These are phyloP conservation scores for Chytriomyces confervae DNA, from an alignment of 192 early-diverging fungal species.

Conservation along the genomic window DNA sequence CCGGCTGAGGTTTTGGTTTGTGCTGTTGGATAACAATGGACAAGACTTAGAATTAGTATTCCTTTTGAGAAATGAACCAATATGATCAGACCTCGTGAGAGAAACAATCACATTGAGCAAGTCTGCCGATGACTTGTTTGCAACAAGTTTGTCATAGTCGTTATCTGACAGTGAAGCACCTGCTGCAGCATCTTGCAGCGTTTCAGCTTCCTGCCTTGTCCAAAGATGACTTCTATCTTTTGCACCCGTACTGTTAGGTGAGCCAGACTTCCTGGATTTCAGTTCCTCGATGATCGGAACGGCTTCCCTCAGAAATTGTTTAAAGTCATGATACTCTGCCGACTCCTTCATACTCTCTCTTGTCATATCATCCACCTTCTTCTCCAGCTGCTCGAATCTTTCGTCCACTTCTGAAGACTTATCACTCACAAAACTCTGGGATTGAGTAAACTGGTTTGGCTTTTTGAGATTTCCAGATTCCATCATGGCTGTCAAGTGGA, in stretches of 20 bases:
- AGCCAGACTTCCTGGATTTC: background rate
- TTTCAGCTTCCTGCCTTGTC: conserved; percentile 12
- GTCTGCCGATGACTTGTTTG: conserved; percentile 21
- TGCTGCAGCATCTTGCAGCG: conserved; percentile 16
- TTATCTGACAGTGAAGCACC: background rate
- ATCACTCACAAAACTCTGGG: background rate
- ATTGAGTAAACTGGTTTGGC: background rate
- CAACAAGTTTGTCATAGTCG: conserved; percentile 31
- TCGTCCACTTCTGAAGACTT: conserved; percentile 16
- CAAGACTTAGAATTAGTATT: background rate
- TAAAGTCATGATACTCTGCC: conserved; percentile 20
- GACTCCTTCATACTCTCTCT: conserved; percentile 34
- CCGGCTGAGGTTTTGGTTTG: conserved; percentile 39
- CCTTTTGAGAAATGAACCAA: background rate
- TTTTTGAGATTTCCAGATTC: conserved; percentile 16
- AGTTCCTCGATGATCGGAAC: conserved; percentile 29
- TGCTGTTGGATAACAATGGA: conserved; percentile 8
- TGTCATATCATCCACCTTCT: conserved; percentile 9
- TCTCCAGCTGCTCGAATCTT: conserved; percentile 26
- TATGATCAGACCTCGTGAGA: conserved; percentile 26
- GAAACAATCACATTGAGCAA: conserved; percentile 38
- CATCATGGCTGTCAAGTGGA: conserved; percentile 33
- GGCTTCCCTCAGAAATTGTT: conserved; percentile 23
- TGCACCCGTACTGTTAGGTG: background rate
- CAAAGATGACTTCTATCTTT: conserved; percentile 22